phyloP scores from a whole-genome alignment of 2,329 filamentous ascomycete genomes.

The Fusarium pseudocircinatum region DNA sequence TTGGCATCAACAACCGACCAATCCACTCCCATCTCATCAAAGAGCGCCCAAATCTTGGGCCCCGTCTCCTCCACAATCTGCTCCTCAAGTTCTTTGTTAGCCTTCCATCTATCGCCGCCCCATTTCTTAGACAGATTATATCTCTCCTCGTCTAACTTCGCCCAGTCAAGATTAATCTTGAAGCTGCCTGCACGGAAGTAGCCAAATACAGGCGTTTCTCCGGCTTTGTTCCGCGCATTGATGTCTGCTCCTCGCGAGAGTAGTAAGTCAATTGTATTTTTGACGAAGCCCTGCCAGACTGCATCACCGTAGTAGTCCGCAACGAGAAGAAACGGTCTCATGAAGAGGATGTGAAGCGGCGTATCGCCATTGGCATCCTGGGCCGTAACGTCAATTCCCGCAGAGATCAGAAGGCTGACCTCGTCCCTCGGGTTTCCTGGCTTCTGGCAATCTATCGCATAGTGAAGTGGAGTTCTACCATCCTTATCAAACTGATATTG shows the following conservation, averaged over 20 bases:
- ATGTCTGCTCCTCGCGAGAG: not conserved
- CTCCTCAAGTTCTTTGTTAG: not conserved
- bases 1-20: accelerated
- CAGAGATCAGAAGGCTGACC: accelerated
- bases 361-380: not conserved
- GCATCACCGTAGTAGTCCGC: not conserved
- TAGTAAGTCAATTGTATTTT: not conserved
- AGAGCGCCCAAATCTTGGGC: not conserved
- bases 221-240: not conserved
- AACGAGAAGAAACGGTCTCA: accelerated
- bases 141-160: not conserved
- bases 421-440: accelerated
- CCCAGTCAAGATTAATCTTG: not conserved
- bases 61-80: not conserved
- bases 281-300: not conserved
- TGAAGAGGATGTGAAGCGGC: not conserved
- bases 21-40: not conserved
- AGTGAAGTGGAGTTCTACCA: not conserved
- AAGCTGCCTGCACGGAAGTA: not conserved
- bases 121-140: not conserved
- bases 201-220: not conserved
- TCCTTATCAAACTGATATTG: not conserved
- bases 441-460: not conserved
- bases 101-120: not conserved
- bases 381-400: accelerated